phyloP scores from a whole-genome alignment of 192 early-diverging fungal genomes.

The Pilaira anomala region DNA sequence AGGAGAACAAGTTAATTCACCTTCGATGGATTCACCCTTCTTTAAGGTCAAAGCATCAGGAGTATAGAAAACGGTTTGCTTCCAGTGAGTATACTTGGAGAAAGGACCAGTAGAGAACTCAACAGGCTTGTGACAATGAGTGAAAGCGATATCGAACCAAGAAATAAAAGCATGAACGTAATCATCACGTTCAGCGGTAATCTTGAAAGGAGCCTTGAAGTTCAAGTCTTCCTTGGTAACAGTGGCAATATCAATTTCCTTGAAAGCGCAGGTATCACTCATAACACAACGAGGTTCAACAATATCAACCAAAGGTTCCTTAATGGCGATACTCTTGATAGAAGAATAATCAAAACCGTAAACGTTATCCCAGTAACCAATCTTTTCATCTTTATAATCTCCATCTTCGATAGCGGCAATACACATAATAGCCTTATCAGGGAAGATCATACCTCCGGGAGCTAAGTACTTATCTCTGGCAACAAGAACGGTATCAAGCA shows the following conservation, averaged over 20 bases:
- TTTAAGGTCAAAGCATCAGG: conserved; percentile 68
- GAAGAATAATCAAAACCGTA: conserved; percentile 97
- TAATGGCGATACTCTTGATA: conserved; percentile 83
- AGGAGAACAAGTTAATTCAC: conserved; percentile 52
- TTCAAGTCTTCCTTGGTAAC: conserved; percentile 86
- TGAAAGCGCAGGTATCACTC: conserved; percentile 74
- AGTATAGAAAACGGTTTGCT: conserved; percentile 98
- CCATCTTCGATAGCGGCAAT: conserved; percentile 92
- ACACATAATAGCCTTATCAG: conserved; percentile 83
- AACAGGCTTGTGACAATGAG: conserved; percentile 84
- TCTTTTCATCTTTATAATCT: conserved; percentile 60
- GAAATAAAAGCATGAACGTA: conserved; percentile 89
- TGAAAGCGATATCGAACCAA: conserved; percentile 98
- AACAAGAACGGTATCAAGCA: conserved; percentile 98
- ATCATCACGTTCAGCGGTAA: conserved; percentile 75
- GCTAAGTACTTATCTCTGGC: conserved; percentile 91
- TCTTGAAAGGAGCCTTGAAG: conserved; percentile 80
- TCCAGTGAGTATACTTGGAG: conserved; percentile 97
- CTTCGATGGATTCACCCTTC: conserved; percentile 63
- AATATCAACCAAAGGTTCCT: conserved; percentile 94
- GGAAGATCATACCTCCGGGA: conserved; percentile 90
- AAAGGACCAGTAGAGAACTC: conserved; percentile 79
- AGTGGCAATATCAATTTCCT: conserved; percentile 69
- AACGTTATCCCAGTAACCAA: conserved; percentile 81
- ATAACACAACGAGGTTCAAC: conserved; percentile 85